Base-by-base conservation (phyloP, 1,284 basidiomycete genomes). In the Chalciporus sp. region DNA sequence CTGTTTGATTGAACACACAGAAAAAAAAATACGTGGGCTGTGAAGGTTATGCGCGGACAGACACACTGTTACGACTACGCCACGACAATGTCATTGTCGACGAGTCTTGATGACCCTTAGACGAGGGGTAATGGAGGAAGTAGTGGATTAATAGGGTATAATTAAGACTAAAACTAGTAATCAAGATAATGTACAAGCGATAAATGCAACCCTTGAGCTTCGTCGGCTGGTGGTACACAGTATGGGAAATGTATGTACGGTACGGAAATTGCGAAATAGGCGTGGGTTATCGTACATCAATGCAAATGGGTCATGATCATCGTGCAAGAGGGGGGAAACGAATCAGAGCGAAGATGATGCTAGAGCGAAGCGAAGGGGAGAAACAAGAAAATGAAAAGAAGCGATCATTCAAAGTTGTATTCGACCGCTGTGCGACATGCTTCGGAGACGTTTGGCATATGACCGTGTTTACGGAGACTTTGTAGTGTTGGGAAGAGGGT, bases 351-450 rank as follows among this genome's bases (percentile, higher is more conserved):
- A 35, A 33, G 28, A 12, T 27, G 17, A 33, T 33, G 31, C 31
- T 9, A 19, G 33, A 41, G 17, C 26, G 31, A 49, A 27, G 39
- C 43, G 47, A 48, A 5, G 27, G 47, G 19, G 46, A 11, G 28
- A 52, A 23, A 44, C 33, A 20, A 3, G 35, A 45, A 8, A n/a
- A 5, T 1, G 27, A 20, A 44, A 8, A 44, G 29, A 41, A 29
- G 26, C 31, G 37, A 65, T 77, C 69, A 82, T 65, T 89, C 87
- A 58, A 88, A 81, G 33, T 81, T 80, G 68, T 90, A 90, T 59
- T 84, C 81, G 60, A 89, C 86, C 23, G 87, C 87, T 50, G 78
- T 78, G 55, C 79, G 80, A 65, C 88, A 90, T 8, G 87, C 88
- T 62, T 88, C 86, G 62, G 79, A 81, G 27, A 76, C 74, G 46